Percentiles rank a stretch among this genome's conserved stretches.
These are phyloP conservation scores for Melampsora larici-populina DNA, from an alignment of 1,284 basidiomycete genomes.

Conservation along the genomic window DNA sequence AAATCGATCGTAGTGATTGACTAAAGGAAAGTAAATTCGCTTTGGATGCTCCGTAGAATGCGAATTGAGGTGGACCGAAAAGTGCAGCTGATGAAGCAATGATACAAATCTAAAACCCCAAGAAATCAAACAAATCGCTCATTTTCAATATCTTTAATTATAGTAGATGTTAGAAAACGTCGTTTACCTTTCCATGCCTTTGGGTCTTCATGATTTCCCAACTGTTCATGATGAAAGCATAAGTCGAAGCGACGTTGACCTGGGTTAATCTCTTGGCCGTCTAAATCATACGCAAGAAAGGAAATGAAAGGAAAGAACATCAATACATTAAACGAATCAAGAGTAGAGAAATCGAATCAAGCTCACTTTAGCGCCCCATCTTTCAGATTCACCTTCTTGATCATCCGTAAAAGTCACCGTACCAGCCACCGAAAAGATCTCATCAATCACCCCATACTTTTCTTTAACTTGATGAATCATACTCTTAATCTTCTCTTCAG, in stretches of 20 bases:
- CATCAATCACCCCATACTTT: constrained; percentile 42
- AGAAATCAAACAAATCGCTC: background rate
- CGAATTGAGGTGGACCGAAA: constrained; percentile 33
- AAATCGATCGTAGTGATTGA: constrained; percentile 30
- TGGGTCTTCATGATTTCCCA: constrained; percentile 43
- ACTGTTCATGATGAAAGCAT: constrained; percentile 34
- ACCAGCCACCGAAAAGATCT: constrained; percentile 23
- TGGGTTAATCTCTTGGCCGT: constrained; percentile 31
- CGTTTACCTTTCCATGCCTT: constrained; percentile 30
- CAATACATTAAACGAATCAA: background rate
- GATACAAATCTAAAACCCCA: constrained; percentile 26
- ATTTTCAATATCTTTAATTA: background rate
- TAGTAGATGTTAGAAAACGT: background rate
- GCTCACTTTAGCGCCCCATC: constrained; percentile 36
- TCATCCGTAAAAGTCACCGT: constrained; percentile 43
- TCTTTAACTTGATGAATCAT: constrained; percentile 6
- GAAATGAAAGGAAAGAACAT: background rate
- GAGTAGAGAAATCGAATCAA: background rate
- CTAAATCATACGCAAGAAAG: background rate
- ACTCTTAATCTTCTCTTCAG: constrained; percentile 23
- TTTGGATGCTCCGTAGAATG: constrained; percentile 29
- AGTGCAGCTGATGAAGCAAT: constrained; percentile 24
- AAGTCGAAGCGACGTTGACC: constrained; percentile 23
- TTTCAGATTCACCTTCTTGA: constrained; percentile 20
- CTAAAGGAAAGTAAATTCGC: constrained; percentile 29